Evolutionary conservation across 768 basidiomycete species (phyloP).

Genomic region (Pulveroboletus sp.): DNA sequence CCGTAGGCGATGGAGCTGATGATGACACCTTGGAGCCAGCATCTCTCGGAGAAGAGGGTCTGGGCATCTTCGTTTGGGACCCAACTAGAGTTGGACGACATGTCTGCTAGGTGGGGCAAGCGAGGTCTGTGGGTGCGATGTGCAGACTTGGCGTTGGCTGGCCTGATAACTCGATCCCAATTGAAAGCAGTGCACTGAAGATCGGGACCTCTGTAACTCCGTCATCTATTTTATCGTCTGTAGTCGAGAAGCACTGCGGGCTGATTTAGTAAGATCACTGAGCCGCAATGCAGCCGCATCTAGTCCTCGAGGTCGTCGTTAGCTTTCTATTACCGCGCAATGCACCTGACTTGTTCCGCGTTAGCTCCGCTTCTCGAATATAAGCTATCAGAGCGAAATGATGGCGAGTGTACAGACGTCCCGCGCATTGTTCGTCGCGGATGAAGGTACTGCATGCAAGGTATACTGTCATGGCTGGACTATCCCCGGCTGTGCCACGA

Average conservation of each 20-base stretch:
- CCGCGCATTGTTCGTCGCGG: too few relatives aligned
- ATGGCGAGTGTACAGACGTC: too few relatives aligned
- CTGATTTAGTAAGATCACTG: not conserved
- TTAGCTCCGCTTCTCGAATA: not conserved
- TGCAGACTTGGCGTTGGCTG: not conserved
- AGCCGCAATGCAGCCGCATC: not conserved
- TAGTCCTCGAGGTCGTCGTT: not conserved
- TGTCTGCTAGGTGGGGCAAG: not conserved
- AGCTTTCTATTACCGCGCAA: not conserved
- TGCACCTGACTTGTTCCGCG: too few relatives aligned
- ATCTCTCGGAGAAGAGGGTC: slow-evolving; percentile 14
- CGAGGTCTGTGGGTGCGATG: not conserved
- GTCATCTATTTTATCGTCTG: not conserved
- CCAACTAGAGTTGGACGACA: slow-evolving; percentile 18
- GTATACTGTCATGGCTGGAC: too few relatives aligned
- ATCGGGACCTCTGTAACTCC: not conserved
- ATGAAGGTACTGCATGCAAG: too few relatives aligned
- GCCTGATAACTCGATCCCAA: not conserved
- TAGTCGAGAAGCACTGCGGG: not conserved
- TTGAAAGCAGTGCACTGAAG: not conserved
- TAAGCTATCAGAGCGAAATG: too few relatives aligned
- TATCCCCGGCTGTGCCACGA: too few relatives aligned
- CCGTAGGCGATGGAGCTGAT: slow-evolving; percentile 12
- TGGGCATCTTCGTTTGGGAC: slow-evolving; percentile 8
- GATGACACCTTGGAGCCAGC: slow-evolving; percentile 17